Conservation (phyloP, 495 filamentous ascomycete genomes). For the Elasticomyces elasticus region DNA sequence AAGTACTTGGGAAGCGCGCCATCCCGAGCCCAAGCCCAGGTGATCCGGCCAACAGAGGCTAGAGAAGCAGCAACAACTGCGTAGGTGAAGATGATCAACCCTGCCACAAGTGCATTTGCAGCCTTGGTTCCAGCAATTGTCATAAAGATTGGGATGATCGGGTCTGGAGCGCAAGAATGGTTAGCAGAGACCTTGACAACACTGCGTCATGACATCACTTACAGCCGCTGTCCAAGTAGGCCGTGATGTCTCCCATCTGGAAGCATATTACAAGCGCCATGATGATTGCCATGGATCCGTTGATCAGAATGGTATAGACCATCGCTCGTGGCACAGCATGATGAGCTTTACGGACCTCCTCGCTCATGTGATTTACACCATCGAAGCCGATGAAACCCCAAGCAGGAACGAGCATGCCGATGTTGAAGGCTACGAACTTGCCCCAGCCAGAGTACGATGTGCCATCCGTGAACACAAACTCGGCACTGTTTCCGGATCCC, state of each 20-base stretch:
- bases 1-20: constrained; percentile 7
- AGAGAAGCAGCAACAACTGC: background rate
- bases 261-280: constrained; percentile 1
- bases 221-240: background rate
- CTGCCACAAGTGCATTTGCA: background rate
- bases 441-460: constrained; percentile 1
- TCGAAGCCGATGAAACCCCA: constrained; percentile 10
- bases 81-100: background rate
- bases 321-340: constrained; percentile 5
- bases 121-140: background rate
- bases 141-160: background rate
- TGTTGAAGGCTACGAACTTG: constrained; percentile 7
- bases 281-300: background rate
- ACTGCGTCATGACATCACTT: no score
- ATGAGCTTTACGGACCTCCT: constrained; percentile 5
- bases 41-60: background rate
- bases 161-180: background rate
- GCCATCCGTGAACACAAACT: constrained; percentile 1
- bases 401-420: constrained; percentile 3
- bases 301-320: constrained; percentile 7
- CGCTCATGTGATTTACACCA: background rate
- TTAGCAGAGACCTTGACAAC: no score
- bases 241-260: constrained; percentile 1
- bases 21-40: constrained; percentile 1
- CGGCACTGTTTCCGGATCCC: constrained; percentile 21